phyloP scores from a whole-genome alignment of 2,329 filamentous ascomycete genomes.

The Sporothrix sp. region DNA sequence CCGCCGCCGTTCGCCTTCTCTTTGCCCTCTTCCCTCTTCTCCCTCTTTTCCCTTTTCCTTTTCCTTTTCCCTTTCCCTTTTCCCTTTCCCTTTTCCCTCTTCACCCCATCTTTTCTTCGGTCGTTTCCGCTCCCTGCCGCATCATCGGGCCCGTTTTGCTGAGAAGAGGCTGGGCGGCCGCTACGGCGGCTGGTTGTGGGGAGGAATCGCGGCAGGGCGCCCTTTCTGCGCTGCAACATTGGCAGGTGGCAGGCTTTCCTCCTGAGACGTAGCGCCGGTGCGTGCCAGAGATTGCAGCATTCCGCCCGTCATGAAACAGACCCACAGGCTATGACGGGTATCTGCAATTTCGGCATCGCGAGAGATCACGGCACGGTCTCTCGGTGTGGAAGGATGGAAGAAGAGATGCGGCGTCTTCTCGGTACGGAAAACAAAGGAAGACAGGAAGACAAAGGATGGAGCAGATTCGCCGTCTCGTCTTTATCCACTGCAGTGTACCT shows the following conservation, averaged over 20 bases:
- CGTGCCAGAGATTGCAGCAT: conserved; percentile 3
- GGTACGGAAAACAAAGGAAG: no score
- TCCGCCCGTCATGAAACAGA: conserved; percentile 7
- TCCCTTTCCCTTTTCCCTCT: no score
- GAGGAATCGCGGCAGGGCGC: neutral
- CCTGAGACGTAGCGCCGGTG: conserved; percentile 8
- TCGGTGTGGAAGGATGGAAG: no score
- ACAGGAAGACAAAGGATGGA: no score
- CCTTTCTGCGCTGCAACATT: neutral
- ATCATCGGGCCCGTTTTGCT: conserved; percentile 2
- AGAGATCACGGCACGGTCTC: no score
- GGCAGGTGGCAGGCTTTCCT: neutral
- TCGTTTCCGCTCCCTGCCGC: neutral
- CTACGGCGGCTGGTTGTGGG: neutral
- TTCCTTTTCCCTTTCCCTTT: neutral
- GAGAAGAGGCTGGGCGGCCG: neutral
- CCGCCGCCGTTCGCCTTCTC: no score
- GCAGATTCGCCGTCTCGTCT: no score
- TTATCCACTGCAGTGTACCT: no score
- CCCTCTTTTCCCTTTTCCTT: neutral
- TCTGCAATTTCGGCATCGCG: no score
- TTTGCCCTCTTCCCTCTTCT: neutral
- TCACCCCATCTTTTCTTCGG: neutral
- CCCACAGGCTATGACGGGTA: neutral
- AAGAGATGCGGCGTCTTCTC: no score